These are phyloP conservation scores for Neoboletus magnificus DNA, from an alignment of 768 basidiomycete species.

Conservation along the genomic window DNA sequence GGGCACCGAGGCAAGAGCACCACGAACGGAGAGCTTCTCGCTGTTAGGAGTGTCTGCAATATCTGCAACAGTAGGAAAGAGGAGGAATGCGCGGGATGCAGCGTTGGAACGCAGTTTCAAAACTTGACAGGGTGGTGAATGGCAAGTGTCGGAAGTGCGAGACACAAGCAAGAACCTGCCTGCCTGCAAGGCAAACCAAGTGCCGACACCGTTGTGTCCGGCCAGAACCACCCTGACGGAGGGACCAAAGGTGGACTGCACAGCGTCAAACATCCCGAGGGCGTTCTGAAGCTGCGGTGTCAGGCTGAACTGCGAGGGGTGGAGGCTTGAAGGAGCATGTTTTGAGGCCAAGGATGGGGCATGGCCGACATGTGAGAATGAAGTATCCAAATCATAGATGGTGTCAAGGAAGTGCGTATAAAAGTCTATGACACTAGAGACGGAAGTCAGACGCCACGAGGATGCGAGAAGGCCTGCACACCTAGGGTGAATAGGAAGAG, in stretches of 20 bases:
- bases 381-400: slow-evolving; percentile 38
- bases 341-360: slow-evolving; percentile 36
- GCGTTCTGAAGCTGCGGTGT: slow-evolving; percentile 52
- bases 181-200: slow-evolving; percentile 66
- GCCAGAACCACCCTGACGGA: slow-evolving; percentile 43
- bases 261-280: slow-evolving; percentile 50
- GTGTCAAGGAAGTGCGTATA: slow-evolving; percentile 62
- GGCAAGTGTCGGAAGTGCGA: not conserved
- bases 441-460: not conserved
- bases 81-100: slow-evolving; percentile 48
- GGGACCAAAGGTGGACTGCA: slow-evolving; percentile 32
- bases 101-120: slow-evolving; percentile 43
- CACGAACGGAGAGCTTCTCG: slow-evolving; percentile 50
- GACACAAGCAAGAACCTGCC: slow-evolving; percentile 26
- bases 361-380: slow-evolving; percentile 63
- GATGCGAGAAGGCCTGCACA: slow-evolving; percentile 5
- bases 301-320: slow-evolving; percentile 35
- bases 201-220: slow-evolving; percentile 73
- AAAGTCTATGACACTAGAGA: slow-evolving; percentile 52
- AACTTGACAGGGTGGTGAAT: slow-evolving; percentile 30
- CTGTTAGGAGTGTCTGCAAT: slow-evolving; percentile 69
- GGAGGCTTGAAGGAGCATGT: slow-evolving; percentile 4
- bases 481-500: slow-evolving; percentile 53
- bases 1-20: not conserved
- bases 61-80: slow-evolving; percentile 69